phyloP scores from a whole-genome alignment of 305 asterid genomes.

The Fraxinus floribunda region DNA sequence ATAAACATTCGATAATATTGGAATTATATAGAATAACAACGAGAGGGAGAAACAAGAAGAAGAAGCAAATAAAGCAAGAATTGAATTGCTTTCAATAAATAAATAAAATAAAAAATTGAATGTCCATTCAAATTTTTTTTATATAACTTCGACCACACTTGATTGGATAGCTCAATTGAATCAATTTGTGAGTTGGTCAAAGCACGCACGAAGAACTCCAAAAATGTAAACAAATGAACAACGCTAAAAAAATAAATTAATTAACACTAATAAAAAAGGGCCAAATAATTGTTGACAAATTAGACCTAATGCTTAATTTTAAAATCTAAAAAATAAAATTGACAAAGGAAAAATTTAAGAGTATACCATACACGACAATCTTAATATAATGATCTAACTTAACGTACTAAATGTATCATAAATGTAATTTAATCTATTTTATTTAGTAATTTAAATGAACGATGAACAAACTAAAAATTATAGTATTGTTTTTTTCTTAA shows the following conservation, averaged over 20 bases:
- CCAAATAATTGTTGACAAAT: not conserved
- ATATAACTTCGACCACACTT: not conserved
- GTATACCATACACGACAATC: not conserved
- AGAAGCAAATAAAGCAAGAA: not conserved
- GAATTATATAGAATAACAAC: not conserved
- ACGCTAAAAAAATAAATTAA: not conserved
- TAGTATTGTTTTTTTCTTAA: too few species aligned
- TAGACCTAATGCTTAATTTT: not conserved
- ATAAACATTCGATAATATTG: not conserved
- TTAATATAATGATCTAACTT: not conserved
- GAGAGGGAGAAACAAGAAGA: not conserved
- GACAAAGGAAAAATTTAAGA: not conserved
- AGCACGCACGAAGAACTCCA: not conserved
- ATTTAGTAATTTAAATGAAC: not conserved
- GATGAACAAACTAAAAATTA: not conserved
- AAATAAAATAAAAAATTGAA: not conserved
- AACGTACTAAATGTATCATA: not conserved
- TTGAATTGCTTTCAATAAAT: not conserved
- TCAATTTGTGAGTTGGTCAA: not conserved
- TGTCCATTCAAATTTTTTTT: not conserved
- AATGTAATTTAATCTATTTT: not conserved
- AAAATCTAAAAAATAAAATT: too few species aligned
- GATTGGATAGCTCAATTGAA: not conserved
- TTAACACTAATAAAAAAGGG: too few species aligned
- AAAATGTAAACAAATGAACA: too few species aligned